These are phyloP conservation scores for Daedaleopsis sinensis DNA, from an alignment of 768 basidiomycete genomes.

Conservation along the genomic window DNA sequence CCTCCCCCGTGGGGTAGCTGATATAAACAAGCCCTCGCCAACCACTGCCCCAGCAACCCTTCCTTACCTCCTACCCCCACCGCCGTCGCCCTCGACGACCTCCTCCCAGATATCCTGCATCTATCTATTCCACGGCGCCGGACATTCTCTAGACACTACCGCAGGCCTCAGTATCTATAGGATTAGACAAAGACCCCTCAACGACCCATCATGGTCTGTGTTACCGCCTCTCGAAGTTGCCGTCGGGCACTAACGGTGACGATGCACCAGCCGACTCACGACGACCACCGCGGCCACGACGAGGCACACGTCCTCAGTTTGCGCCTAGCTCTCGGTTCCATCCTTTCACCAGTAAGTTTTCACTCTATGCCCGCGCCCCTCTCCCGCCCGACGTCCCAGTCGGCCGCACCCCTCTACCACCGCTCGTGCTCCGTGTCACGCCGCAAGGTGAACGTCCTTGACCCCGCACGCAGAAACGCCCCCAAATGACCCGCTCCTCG, in stretches of 20 bases:
- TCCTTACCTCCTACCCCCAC: background rate
- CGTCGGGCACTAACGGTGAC: background rate
- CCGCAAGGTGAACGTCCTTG: constrained; percentile 6
- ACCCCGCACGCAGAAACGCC: constrained; percentile 27
- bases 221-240: background rate
- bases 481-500: constrained; percentile 21
- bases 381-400: constrained; percentile 7
- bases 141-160: background rate
- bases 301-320: constrained; percentile 38
- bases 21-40: constrained; percentile 7
- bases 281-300: constrained; percentile 24
- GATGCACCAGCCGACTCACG: constrained; percentile 18
- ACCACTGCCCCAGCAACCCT: background rate
- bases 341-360: constrained; percentile 57
- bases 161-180: background rate
- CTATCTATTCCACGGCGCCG: background rate
- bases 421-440: constrained; percentile 1
- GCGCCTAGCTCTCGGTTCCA: constrained; percentile 60
- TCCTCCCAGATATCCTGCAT: background rate
- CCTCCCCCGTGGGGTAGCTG: constrained; percentile 14
- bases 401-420: background rate
- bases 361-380: constrained; percentile 8
- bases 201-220: constrained; percentile 10
- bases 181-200: background rate
- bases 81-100: background rate